Conservation (phyloP, 306 rosid genomes). For the Psophocarpus tetragonolobus region DNA sequence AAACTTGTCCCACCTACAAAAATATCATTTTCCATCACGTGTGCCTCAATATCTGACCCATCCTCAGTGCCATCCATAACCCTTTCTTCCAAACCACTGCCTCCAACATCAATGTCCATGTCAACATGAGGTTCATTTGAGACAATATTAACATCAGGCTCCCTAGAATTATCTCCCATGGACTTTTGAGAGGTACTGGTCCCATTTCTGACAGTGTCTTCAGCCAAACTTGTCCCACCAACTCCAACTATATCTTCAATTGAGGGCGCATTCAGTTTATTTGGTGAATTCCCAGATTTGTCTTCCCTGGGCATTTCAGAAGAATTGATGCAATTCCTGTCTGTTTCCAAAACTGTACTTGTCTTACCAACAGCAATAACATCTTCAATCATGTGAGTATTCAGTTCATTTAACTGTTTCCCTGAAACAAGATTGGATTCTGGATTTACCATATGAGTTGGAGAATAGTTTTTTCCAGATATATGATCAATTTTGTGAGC, state of each 20-base stretch:
- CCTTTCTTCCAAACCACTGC: constrained; percentile 27
- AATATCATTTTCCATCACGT: constrained; percentile 25
- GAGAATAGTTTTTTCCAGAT: constrained; percentile 38
- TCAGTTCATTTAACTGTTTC: constrained; percentile 37
- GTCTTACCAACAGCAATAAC: constrained; percentile 28
- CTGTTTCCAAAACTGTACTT: constrained; percentile 30
- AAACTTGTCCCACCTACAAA: constrained; percentile 25
- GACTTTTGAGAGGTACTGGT: constrained; percentile 27
- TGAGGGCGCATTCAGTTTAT: constrained; percentile 30
- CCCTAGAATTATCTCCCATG: constrained; percentile 34
- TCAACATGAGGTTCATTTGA: constrained; percentile 41
- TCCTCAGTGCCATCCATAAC: constrained; percentile 34
- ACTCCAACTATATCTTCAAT: constrained; percentile 30
- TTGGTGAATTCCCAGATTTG: constrained; percentile 27
- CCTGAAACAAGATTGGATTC: constrained; percentile 42
- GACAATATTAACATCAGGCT: constrained; percentile 32
- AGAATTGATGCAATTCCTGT: constrained; percentile 13
- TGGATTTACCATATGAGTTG: constrained; percentile 3
- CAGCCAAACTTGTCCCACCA: constrained; percentile 26
- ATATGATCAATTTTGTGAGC: constrained; percentile 44
- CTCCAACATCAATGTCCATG: constrained; percentile 38
- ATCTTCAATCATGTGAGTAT: constrained; percentile 27
- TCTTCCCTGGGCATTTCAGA: constrained; percentile 36
- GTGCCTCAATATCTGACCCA: constrained; percentile 31
- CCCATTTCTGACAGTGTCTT: constrained; percentile 28